A percentile compares a stretch with the other conserved stretches of the same genome.
Conservation (phyloP, 306 rosid species). For the Glycine tomentella region DNA sequence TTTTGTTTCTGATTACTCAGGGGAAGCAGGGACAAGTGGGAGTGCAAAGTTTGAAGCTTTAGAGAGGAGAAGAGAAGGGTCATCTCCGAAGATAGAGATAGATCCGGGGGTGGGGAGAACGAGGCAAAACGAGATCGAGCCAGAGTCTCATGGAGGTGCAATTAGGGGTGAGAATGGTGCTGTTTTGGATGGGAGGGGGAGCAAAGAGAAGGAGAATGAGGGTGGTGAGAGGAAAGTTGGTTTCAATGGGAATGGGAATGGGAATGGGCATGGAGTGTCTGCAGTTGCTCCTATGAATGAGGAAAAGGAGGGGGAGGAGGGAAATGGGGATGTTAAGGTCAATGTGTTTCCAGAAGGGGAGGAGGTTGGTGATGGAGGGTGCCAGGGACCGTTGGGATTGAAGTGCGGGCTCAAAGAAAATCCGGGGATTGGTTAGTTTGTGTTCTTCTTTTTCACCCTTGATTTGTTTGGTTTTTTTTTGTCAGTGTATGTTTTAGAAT, state of each 20-base stretch:
- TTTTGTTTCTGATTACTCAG: conserved; percentile 85
- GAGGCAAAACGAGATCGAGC: conserved; percentile 69
- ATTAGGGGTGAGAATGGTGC: conserved; percentile 47
- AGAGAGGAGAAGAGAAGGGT: conserved; percentile 59
- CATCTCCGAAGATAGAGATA: conserved; percentile 81
- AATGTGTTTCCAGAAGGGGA: conserved; percentile 55
- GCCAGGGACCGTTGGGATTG: conserved; percentile 64
- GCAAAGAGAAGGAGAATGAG: conserved; percentile 52
- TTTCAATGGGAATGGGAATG: conserved; percentile 43
- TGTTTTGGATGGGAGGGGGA: conserved; percentile 52
- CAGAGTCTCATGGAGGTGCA: conserved; percentile 54
- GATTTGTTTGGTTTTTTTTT: not conserved
- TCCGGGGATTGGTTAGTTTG: conserved; percentile 79
- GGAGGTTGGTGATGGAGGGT: conserved; percentile 59
- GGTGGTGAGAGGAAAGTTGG: conserved; percentile 46
- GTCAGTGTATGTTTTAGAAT: too few species aligned
- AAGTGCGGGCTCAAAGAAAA: conserved; percentile 78
- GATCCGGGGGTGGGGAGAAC: conserved; percentile 81
- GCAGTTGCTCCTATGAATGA: conserved; percentile 59
- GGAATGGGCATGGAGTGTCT: conserved; percentile 56
- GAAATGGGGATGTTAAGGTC: conserved; percentile 59
- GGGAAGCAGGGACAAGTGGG: conserved; percentile 66
- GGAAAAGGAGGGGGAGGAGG: conserved; percentile 60
- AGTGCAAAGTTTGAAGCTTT: conserved; percentile 64
- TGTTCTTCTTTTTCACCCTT: conserved; percentile 9